These are phyloP conservation scores for Debaryomyces subglobosus DNA, from an alignment of 1,139 yeast species.

Conservation along the genomic window DNA sequence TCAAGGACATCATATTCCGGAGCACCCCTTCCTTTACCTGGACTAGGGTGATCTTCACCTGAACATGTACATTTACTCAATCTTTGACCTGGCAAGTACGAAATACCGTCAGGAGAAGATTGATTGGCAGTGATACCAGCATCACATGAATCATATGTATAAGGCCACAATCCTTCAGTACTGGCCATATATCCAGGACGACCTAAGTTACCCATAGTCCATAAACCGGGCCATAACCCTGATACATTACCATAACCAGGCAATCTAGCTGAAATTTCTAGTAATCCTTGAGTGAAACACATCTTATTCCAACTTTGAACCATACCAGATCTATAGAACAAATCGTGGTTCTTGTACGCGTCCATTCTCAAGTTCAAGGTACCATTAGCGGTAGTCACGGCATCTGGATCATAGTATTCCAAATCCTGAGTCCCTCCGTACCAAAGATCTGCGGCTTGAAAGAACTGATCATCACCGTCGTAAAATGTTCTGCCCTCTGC, in stretches of 20 bases:
- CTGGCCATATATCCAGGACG: constrained; percentile 81
- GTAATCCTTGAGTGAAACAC: constrained; percentile 75
- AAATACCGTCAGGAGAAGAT: constrained; percentile 78
- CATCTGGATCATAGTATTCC: constrained; percentile 91
- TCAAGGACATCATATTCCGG: constrained; percentile 88
- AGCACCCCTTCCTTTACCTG: constrained; percentile 82
- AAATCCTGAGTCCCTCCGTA: constrained; percentile 81
- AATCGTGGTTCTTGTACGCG: constrained; percentile 69
- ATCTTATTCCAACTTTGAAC: constrained; percentile 81
- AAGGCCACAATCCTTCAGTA: constrained; percentile 92
- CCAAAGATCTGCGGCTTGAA: constrained; percentile 74
- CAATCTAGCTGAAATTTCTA: constrained; percentile 70
- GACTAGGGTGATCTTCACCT: constrained; percentile 79
- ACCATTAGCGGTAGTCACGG: constrained; percentile 69
- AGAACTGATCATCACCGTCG: constrained; percentile 82
- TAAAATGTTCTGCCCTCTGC: constrained; percentile 83
- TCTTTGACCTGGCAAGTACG: constrained; percentile 77
- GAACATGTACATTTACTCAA: constrained; percentile 70
- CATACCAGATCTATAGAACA: constrained; percentile 84
- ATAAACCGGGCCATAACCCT: constrained; percentile 90
- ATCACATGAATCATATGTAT: constrained; percentile 79
- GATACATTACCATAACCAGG: constrained; percentile 71
- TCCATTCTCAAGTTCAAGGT: constrained; percentile 68
- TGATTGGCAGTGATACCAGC: constrained; percentile 91
- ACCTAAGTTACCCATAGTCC: constrained; percentile 87